These are phyloP conservation scores for Scedosporium aurantiacum DNA, from an alignment of 2,329 filamentous ascomycete genomes.

Conservation along the genomic window DNA sequence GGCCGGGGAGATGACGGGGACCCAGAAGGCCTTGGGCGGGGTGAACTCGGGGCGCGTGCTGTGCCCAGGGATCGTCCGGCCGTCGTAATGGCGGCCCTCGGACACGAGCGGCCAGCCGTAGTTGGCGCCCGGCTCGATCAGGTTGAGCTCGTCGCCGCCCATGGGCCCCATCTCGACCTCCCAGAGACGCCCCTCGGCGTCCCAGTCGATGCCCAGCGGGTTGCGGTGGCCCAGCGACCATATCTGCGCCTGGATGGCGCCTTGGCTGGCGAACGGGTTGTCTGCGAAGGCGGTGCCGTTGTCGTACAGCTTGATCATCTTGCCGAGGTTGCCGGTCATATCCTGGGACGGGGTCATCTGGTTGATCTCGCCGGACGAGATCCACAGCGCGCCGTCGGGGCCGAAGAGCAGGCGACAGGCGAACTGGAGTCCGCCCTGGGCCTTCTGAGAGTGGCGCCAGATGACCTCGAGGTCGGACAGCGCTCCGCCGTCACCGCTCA, in stretches of 20 bases:
- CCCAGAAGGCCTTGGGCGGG: slow-evolving; percentile 21
- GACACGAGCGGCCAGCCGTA: slow-evolving; percentile 23
- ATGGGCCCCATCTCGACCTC: slow-evolving; percentile 24
- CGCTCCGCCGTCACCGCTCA: slow-evolving; percentile 18
- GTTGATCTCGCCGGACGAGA: slow-evolving; percentile 22
- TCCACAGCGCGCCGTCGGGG: slow-evolving; percentile 18
- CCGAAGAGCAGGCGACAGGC: slow-evolving; percentile 20
- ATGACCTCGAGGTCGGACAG: slow-evolving; percentile 19
- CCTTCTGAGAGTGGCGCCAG: slow-evolving; percentile 21
- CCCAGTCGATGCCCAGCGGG: slow-evolving; percentile 22
- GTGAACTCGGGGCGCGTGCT: slow-evolving; percentile 19
- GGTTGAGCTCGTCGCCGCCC: slow-evolving; percentile 24
- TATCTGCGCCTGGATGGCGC: slow-evolving; percentile 18
- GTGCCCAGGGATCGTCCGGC: slow-evolving; percentile 19
- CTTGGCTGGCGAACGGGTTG: slow-evolving; percentile 21
- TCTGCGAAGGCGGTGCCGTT: slow-evolving; percentile 19
- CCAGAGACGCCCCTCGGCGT: slow-evolving; percentile 22
- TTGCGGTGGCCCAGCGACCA: slow-evolving; percentile 22
- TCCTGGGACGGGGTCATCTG: slow-evolving; percentile 19
- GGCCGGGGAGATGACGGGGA: slow-evolving; percentile 22
- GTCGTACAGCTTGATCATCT: slow-evolving; percentile 22
- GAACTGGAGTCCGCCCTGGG: slow-evolving; percentile 19
- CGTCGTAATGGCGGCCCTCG: slow-evolving; percentile 21
- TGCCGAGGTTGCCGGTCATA: slow-evolving; percentile 22
- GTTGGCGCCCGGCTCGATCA: slow-evolving; percentile 22